A percentile compares a stretch with the other conserved stretches of the same genome.
Evolutionary conservation across 2,329 filamentous ascomycete species (phyloP).

Genomic region (Ophiostoma himal-ulmi): DNA sequence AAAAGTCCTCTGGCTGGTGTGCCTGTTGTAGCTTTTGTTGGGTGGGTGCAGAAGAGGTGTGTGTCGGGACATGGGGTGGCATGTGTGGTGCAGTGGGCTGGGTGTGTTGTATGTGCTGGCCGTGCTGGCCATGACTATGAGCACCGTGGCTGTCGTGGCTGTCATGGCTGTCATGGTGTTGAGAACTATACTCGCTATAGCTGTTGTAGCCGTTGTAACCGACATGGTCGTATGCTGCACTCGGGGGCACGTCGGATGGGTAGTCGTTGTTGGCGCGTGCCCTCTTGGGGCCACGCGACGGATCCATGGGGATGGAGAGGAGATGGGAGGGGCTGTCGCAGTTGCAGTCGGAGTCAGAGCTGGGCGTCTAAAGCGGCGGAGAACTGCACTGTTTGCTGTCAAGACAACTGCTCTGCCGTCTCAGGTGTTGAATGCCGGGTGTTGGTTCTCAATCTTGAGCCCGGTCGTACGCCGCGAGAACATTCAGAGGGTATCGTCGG

Average conservation of each 20-base stretch:
- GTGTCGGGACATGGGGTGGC: not conserved
- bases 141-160: too few species aligned
- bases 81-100: not conserved
- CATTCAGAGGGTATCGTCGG: not conserved
- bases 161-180: too few species aligned
- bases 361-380: not conserved
- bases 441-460: not conserved
- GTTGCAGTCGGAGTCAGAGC: not conserved
- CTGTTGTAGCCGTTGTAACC: not conserved
- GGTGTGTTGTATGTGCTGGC: not conserved
- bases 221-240: not conserved
- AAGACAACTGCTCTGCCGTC: not conserved
- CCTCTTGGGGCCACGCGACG: constrained; percentile 19
- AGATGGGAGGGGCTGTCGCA: too few species aligned
- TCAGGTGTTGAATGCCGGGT: not conserved
- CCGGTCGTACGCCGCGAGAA: not conserved
- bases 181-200: not conserved
- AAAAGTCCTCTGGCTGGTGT: constrained; percentile 46
- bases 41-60: not conserved
- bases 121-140: too few species aligned
- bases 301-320: constrained; percentile 11
- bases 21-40: constrained; percentile 30
- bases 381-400: not conserved
- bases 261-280: constrained; percentile 16
- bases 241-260: not conserved